Base-by-base conservation (phyloP, 2,329 filamentous ascomycete species). In the Botryotinia calthae region DNA sequence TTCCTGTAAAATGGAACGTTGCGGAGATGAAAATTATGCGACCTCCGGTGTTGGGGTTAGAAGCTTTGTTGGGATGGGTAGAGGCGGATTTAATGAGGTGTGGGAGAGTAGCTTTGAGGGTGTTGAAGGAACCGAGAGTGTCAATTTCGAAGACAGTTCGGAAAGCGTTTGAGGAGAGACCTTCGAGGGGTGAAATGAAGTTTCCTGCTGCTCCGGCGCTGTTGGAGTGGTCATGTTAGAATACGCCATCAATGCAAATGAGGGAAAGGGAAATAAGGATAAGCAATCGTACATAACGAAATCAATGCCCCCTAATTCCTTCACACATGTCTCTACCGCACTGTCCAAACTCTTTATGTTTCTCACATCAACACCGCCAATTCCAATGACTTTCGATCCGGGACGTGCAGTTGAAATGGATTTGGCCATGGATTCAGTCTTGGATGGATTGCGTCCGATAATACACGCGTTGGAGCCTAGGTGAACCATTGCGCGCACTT, bases 81-180 rank as follows among this genome's bases (percentile, higher is more conserved):
- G 84, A 82, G 1, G 92, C 90, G n/a, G 94, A 97, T 78, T 89
- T 86, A 20, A 94, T 83, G 4, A 99, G 88, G 79, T 97, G 87
- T 0, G 94, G 93, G 48, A 98, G 84, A 1, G 94, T 96, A 5
- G 95, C 94, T 84, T 98, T 98, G 80, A 97, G 87, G 4, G 94
- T 97, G 84, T 98, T 97, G 84, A 93, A 99, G 25, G 93, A 97
- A 46, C 96, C 96, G 51, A 98, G 83, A 4, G 97, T 91, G 81
- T 98, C 96, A 79, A 99, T 99, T 75, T 98, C 96, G 79, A 98
- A 95, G 76, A 99, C 96, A 0, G 93, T 87, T 82, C 95, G 97
- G 89, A 99, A 97, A 5, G 93, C 96, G 81, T 98, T 98, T 73
- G 92, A 84, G 58, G 90, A 94, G 67, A 98, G 88, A 75, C 91